Conservation (phyloP, 352 stramenopile genomes). For the Globisporangium carolinianum region DNA sequence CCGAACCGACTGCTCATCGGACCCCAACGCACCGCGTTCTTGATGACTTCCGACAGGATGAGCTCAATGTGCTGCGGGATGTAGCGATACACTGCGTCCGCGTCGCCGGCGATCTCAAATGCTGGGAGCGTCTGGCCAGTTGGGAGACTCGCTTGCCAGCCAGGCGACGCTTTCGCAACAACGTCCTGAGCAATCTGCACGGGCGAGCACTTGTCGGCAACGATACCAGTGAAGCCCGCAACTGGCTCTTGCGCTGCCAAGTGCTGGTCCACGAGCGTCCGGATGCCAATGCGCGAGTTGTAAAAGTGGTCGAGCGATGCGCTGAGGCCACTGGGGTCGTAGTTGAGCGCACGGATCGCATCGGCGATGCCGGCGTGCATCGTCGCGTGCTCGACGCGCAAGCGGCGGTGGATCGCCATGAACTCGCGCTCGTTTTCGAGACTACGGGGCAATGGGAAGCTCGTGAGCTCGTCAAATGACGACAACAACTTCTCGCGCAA, state of each 20-base stretch:
- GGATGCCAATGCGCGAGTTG: constrained; percentile 78
- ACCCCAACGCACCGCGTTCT: constrained; percentile 45
- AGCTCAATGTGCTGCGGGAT: constrained; percentile 79
- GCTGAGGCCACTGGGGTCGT: constrained; percentile 46
- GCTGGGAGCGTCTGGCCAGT: constrained; percentile 37
- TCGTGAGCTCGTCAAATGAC: constrained; percentile 73
- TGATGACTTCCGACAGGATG: constrained; percentile 75
- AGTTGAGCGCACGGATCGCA: constrained; percentile 46
- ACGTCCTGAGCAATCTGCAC: constrained; percentile 57
- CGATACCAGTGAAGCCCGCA: constrained; percentile 53
- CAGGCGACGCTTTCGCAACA: constrained; percentile 38
- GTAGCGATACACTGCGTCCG: constrained; percentile 63
- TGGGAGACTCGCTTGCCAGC: constrained; percentile 47
- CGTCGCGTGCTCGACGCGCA: constrained; percentile 52
- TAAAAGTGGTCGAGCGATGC: constrained; percentile 78
- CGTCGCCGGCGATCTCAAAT: constrained; percentile 48
- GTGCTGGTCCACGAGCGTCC: constrained; percentile 81
- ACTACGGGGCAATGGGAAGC: constrained; percentile 45
- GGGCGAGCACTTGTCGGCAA: constrained; percentile 57
- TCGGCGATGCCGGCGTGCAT: constrained; percentile 71
- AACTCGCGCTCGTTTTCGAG: constrained; percentile 51
- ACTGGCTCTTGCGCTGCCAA: constrained; percentile 49
- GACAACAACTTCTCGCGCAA: constrained; percentile 54
- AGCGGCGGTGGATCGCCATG: constrained; percentile 46
- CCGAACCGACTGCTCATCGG: too few relatives aligned